Evolutionary conservation across 2,329 filamentous ascomycete genomes (phyloP).

Genomic region (Triangularia verruculosa): DNA sequence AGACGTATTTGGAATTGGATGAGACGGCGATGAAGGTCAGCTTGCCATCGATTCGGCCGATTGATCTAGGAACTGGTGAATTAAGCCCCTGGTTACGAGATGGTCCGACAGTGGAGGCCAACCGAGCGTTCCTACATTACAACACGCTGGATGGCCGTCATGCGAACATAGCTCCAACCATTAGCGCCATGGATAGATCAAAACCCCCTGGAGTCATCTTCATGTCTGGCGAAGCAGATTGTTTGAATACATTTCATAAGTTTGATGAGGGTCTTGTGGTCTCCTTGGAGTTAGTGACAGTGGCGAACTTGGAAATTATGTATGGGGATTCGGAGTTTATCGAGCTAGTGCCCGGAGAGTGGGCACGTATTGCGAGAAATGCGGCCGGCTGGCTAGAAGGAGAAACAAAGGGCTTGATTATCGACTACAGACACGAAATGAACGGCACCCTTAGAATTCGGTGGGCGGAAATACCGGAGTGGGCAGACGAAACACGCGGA

Average conservation of each 20-base stretch:
- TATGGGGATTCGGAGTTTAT: background rate
- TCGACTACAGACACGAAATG: slow-evolving; percentile 1
- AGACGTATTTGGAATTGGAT: background rate
- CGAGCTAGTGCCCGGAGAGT: background rate
- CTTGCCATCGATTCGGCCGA: background rate
- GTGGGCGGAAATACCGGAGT: slow-evolving; percentile 1
- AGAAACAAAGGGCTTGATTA: background rate
- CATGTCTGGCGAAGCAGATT: slow-evolving; percentile 2
- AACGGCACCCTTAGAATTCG: background rate
- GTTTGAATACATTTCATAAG: background rate
- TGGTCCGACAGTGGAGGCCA: background rate
- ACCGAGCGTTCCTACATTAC: background rate
- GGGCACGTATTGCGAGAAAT: background rate
- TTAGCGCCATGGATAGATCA: background rate
- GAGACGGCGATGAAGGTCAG: background rate
- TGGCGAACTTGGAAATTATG: background rate
- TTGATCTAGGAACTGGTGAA: background rate
- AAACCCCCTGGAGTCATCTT: background rate
- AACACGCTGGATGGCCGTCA: background rate
- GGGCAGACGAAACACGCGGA: background rate
- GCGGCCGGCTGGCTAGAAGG: background rate
- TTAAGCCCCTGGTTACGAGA: slow-evolving; percentile 10
- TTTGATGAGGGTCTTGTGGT: background rate
- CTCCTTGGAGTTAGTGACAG: slow-evolving; percentile 6
- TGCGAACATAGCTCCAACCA: background rate